Conservation (phyloP, 257 asterid genomes). For the Lantana camara region DNA sequence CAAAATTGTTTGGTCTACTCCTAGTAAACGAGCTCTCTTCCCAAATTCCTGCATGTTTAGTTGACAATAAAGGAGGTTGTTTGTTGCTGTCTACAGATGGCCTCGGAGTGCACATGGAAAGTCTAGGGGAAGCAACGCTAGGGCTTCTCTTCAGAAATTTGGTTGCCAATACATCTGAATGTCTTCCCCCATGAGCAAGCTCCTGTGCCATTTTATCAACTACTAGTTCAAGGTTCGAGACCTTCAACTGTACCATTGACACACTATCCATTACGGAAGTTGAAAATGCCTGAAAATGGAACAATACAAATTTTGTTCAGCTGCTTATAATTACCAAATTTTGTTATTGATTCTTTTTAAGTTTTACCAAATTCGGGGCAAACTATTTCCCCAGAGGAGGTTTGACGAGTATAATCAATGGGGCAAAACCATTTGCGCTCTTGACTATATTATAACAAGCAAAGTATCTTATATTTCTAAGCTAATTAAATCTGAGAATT, state of each 20-base stretch:
- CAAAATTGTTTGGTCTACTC: slow-evolving; percentile 52
- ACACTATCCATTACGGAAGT: slow-evolving; percentile 68
- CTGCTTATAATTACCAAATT: background rate
- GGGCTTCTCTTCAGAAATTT: slow-evolving; percentile 60
- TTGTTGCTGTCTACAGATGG: slow-evolving; percentile 63
- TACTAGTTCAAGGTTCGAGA: slow-evolving; percentile 76
- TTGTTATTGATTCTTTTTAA: background rate
- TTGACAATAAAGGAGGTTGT: slow-evolving; percentile 47
- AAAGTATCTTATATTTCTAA: slow-evolving; percentile 5
- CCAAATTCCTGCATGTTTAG: slow-evolving; percentile 49
- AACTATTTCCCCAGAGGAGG: background rate
- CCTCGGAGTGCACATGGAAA: slow-evolving; percentile 78
- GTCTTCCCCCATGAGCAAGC: slow-evolving; percentile 52
- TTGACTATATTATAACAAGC: slow-evolving; percentile 4
- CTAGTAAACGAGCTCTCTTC: slow-evolving; percentile 50
- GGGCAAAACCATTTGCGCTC: slow-evolving; percentile 14
- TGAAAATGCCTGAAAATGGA: slow-evolving; percentile 62
- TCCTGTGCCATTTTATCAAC: slow-evolving; percentile 75
- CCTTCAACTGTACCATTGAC: slow-evolving; percentile 78
- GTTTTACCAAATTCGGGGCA: background rate
- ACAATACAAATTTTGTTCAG: slow-evolving; percentile 1
- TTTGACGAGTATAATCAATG: slow-evolving; percentile 4
- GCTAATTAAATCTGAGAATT: background rate
- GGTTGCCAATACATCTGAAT: slow-evolving; percentile 49
- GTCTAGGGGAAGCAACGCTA: slow-evolving; percentile 67